Conservation (phyloP, 1,284 basidiomycete genomes). For the Ganoderma lucidum region DNA sequence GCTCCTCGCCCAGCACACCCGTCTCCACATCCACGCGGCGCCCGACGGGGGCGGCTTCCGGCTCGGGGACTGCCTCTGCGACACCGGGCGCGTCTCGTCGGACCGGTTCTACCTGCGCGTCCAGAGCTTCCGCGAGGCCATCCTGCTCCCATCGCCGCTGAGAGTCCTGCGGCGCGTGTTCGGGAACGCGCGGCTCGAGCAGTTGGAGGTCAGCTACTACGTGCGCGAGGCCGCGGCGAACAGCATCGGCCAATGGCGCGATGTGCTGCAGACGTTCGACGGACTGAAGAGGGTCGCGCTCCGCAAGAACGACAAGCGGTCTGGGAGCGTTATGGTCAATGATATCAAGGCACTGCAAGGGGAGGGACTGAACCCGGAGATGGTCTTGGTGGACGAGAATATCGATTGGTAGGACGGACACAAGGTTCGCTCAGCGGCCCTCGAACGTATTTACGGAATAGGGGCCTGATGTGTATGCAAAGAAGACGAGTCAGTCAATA, state of each 20-base stretch:
- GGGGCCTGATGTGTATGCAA: neutral
- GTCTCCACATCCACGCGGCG: neutral
- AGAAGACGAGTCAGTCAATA: neutral
- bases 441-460: neutral
- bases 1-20: conserved; percentile 3
- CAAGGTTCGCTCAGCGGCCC: neutral
- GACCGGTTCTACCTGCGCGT: conserved; percentile 1
- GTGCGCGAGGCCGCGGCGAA: neutral
- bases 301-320: neutral
- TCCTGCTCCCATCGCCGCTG: neutral
- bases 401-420: neutral
- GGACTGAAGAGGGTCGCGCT: neutral
- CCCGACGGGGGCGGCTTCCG: neutral
- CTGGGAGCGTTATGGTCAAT: neutral
- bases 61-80: neutral
- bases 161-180: neutral
- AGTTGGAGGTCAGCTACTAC: conserved; percentile 1
- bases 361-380: neutral
- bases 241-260: neutral
- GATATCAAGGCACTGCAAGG: neutral
- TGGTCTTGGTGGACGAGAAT: conserved; percentile 2
- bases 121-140: neutral
- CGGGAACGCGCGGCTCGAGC: neutral
- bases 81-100: conserved; percentile 2
- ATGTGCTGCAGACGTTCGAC: neutral